Evolutionary conservation across 176 grass and related monocot species (phyloP), one percentile per base, ranked within the genome.

Genomic region (Cymbopogon citratus): DNA sequence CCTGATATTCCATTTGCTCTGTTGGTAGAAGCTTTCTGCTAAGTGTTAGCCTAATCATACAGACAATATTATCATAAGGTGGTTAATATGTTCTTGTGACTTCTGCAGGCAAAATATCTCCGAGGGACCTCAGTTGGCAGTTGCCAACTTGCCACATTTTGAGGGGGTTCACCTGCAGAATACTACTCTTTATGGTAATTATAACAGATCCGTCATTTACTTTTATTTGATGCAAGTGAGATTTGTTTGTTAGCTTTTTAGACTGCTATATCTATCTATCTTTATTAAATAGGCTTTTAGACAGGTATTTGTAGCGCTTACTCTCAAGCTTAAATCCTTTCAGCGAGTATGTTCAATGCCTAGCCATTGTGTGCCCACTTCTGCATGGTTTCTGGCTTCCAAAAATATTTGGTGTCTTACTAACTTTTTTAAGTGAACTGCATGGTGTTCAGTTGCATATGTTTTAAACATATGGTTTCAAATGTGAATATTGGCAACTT

Each of bases 51-150:
- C 45, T 73, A 78, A 23, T 78, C 46, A 36, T 62, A 62, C 5
- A 46, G 26, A 49, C n/a, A 49, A 15, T 67, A 66, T 68, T 71
- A 82, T 78, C 29, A 33, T 24, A 51, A 48, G 16, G 23, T 72
- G 73, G 46, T 49, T 90, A 83, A 90, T 66, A 83, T 62, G 63
- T 66, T 77, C 5, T 86, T 73, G 67, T 83, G 63, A 57, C 81
- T 62, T 74, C 79, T 69, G 29, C 91, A 99, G 96, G 78, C 39
- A 75, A 75, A 86, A 80, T 82, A 64, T 69, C 41, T 19, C 83
- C n/a, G 91, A 91, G 77, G 83, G 80, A 87, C 63, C 84, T 80
- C 84, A 81, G 73, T 86, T 90, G 76, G 83, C 76, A 79, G 76
- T 89, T 79, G 73, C 80, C 71, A 43, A 79, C 72, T 85, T 89